phyloP scores from a whole-genome alignment of 495 filamentous ascomycete species.

The Tirmania nivea region DNA sequence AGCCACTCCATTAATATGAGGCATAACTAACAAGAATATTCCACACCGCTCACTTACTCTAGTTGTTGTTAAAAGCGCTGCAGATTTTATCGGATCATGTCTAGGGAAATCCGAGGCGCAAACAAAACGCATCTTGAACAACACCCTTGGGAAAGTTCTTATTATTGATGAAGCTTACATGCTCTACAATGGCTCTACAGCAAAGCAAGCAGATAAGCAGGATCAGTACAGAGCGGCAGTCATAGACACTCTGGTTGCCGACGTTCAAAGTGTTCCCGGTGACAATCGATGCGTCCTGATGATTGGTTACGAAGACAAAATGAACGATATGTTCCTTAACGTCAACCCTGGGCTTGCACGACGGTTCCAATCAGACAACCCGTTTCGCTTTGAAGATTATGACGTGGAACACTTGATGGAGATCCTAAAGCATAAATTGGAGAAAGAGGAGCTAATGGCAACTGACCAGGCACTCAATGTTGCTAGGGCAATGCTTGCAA shows the following conservation, averaged over 20 bases:
- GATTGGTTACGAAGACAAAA: constrained; percentile 51
- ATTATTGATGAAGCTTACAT: constrained; percentile 55
- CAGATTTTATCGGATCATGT: constrained; percentile 42
- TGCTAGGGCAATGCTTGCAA: constrained; percentile 24
- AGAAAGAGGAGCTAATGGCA: constrained; percentile 24
- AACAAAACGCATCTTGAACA: constrained; percentile 45
- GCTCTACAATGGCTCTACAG: constrained; percentile 22
- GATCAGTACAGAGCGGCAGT: constrained; percentile 41
- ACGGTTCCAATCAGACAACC: constrained; percentile 39
- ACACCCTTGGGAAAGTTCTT: constrained; percentile 44
- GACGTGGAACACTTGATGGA: constrained; percentile 31
- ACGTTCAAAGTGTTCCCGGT: constrained; percentile 50
- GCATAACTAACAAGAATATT: constrained; percentile 3
- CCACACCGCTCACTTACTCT: no score
- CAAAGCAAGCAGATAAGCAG: constrained; percentile 25
- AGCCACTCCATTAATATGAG: neutral
- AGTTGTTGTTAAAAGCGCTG: constrained; percentile 44
- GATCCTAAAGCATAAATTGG: constrained; percentile 39
- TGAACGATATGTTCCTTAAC: constrained; percentile 55
- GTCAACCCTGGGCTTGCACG: constrained; percentile 52
- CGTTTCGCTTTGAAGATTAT: constrained; percentile 54
- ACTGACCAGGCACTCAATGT: constrained; percentile 24
- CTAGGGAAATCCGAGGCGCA: constrained; percentile 44
- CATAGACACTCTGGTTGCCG: constrained; percentile 55
- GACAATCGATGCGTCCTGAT: constrained; percentile 59